Base-by-base conservation (phyloP, 192 early-diverging fungal species). In the Pilaira anomala region DNA sequence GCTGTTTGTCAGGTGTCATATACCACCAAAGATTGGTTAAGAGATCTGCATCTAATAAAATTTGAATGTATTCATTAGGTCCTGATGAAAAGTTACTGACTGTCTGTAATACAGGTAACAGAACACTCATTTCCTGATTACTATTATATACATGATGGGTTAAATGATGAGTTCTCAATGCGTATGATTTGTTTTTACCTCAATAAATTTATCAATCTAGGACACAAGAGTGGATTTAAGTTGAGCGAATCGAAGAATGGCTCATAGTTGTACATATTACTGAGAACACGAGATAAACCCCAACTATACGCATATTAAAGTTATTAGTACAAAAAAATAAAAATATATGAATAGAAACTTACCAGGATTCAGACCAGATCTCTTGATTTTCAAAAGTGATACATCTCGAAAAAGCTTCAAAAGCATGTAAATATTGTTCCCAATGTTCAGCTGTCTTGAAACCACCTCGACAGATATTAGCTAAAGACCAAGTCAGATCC, bases 391-490 rank as follows among this genome's bases (percentile, higher is more conserved):
- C 58, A 40, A 61, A 56, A 18, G 29, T 33, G 42, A 65, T 36
- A 22, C 39, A 54, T 19, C 53, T 45, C 2, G 63, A 52, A 21
- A 72, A 44, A 8, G 64, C 48, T 36, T 60, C 50, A 60, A 66
- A 72, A 0, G 64, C 64, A 6, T 54, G 28, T 39, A 60, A 40
- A 48, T 62, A 72, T 54, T 70, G 29, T 1, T 26, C 13, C 18
- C 28, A 48, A 59, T 30, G 28, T 12, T 51, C 18, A 1, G 36
- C 29, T 14, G 29, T 63, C 39, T 52, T 26, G 42, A 66, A 72
- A 7, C 69, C 69, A 36, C 64, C 64, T 56, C 69, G 33, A 61
- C 69, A 72, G 25, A 72, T 72, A 48, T 72, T 72, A 7, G 69
- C 58, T 48, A 72, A 18, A 1, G 69, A 42, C 69, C 69, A 72